These are phyloP conservation scores for Colletotrichum lupini DNA, from an alignment of 2,329 filamentous ascomycete genomes.

Conservation along the genomic window DNA sequence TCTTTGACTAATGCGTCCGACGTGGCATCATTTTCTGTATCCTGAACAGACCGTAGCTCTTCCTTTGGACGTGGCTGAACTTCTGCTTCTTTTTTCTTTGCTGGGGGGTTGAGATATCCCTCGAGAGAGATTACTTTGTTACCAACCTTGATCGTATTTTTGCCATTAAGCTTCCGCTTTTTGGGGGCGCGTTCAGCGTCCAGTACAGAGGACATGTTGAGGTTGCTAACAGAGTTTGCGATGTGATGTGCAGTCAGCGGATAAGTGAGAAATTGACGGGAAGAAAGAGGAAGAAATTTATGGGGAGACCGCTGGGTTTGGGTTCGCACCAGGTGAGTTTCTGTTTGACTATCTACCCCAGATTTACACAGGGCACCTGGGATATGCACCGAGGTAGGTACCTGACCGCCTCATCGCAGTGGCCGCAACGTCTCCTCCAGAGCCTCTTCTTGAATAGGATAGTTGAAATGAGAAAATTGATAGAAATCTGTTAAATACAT, in stretches of 20 bases:
- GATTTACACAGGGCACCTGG: slow-evolving; percentile 5
- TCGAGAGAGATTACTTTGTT: slow-evolving; percentile 61
- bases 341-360: background rate
- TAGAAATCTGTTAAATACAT: background rate
- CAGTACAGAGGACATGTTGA: slow-evolving; percentile 26
- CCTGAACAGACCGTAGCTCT: background rate
- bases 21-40: background rate
- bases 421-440: background rate
- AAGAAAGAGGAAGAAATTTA: slow-evolving; percentile 22
- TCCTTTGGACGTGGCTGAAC: slow-evolving; percentile 12
- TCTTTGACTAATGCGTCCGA: slow-evolving; percentile 8
- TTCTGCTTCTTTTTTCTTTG: slow-evolving; percentile 36
- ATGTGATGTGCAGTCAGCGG: background rate
- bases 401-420: background rate
- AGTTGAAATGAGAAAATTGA: too few species aligned
- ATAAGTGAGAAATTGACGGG: background rate
- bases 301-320: slow-evolving; percentile 13
- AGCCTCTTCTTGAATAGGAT: background rate
- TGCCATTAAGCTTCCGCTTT: slow-evolving; percentile 48
- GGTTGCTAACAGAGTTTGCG: background rate
- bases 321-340: background rate
- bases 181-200: slow-evolving; percentile 48
- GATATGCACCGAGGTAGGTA: too few species aligned
- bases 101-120: slow-evolving; percentile 57
- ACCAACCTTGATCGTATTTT: slow-evolving; percentile 57